Base-by-base conservation (phyloP, 306 rosid genomes). In the Potentilla sterilis region DNA sequence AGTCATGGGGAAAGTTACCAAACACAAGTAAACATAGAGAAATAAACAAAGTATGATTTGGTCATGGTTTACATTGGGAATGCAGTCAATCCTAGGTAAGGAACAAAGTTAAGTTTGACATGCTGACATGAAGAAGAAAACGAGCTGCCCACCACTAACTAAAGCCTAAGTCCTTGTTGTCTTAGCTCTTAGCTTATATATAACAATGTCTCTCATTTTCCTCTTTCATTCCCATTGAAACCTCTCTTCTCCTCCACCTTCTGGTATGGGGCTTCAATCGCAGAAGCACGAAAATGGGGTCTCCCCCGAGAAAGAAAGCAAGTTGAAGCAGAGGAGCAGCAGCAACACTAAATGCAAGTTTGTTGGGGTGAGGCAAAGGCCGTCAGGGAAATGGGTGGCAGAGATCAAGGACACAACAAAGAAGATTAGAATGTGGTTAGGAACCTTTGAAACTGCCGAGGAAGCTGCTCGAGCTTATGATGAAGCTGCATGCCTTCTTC, bases 341-440 rank as follows among this genome's bases (percentile, higher is more conserved):
- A 72, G 58, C 38, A 0, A 22, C 66, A 43, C 54, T 19, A 86
- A 68, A 67, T 41, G 79, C 75, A 93, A 89, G 78, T 90, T 87
- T 69, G 87, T 89, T 46, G 98, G 97, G 15, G 98, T 93, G 61
- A 85, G 98, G 70, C 96, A 93, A 67, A 86, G 98, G 82, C 88
- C 97, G 37, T 93, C 93, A 0, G 98, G 98, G 52, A 93, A 89
- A 86, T 93, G 97, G 97, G 97, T 93, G 11, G 91, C 98, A 55
- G 97, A 93, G 79, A 93, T 93, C 84, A 93, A 93, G 83, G 98
- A 93, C 88, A 89, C 97, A 16, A 81, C 92, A 6, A 83, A 82
- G 82, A 89, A 88, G 81, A 88, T 93, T 28, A 88, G 97, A 46
- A 73, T 93, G 87, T 93, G 98, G 98, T 87, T 93, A 28, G 97